phyloP scores from a whole-genome alignment of 1,284 basidiomycete species.

The Marasmius oreades region DNA sequence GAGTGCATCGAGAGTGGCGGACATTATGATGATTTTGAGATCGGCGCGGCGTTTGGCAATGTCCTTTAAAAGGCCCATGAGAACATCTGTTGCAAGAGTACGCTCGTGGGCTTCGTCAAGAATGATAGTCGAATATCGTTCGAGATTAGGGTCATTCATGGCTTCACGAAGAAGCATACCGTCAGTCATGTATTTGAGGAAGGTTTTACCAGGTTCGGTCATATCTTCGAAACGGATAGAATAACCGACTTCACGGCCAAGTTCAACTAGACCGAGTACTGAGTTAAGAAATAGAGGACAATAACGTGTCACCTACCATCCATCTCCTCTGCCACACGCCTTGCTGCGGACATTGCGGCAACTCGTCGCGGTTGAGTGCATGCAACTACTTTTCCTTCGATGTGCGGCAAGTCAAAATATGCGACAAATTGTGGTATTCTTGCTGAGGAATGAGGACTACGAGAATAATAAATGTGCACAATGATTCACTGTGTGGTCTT shows the following conservation, averaged over 20 bases:
- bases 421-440: constrained; percentile 95
- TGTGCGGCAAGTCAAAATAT: constrained; percentile 89
- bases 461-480: constrained; percentile 9
- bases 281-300: background rate
- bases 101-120: constrained; percentile 99
- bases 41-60: constrained; percentile 82
- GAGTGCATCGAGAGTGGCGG: constrained; percentile 93
- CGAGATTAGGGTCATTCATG: constrained; percentile 91
- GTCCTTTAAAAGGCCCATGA: constrained; percentile 87
- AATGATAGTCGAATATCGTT: constrained; percentile 94
- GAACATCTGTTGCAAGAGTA: constrained; percentile 96
- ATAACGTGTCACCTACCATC: constrained; percentile 61
- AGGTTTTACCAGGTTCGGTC: constrained; percentile 88
- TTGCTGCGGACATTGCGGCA: constrained; percentile 97
- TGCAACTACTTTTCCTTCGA: constrained; percentile 87
- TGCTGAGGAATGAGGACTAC: constrained; percentile 21
- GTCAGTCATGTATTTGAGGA: constrained; percentile 99
- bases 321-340: constrained; percentile 98
- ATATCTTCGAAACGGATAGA: constrained; percentile 99
- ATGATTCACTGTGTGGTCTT: constrained; percentile 91
- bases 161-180: constrained; percentile 98
- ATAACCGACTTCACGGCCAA: constrained; percentile 95
- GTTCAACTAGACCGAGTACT: constrained; percentile 56
- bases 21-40: constrained; percentile 98
- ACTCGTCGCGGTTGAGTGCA: constrained; percentile 98